phyloP scores from a whole-genome alignment of 495 filamentous ascomycete species.

The Hyaloscypha hepaticicola region DNA sequence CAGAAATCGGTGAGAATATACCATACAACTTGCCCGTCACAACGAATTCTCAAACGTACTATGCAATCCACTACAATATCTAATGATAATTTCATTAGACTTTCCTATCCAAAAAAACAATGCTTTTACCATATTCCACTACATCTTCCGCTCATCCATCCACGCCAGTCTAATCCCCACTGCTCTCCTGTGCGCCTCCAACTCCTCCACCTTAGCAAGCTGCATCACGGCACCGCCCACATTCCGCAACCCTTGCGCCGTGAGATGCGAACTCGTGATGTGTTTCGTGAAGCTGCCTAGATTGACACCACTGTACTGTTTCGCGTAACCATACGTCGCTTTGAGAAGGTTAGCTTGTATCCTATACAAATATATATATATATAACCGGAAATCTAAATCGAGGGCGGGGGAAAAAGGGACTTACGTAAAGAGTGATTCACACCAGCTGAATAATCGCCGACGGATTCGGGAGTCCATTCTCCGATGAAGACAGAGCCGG shows the following conservation, averaged over 20 bases:
- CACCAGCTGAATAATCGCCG: conserved; percentile 95
- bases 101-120: no score
- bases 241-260: conserved; percentile 76
- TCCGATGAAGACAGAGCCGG: conserved; percentile 93
- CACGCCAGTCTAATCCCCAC: conserved; percentile 80
- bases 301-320: conserved; percentile 97
- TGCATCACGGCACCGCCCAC: conserved; percentile 90
- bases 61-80: no score
- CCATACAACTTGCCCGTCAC: no score
- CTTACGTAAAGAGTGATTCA: conserved; percentile 96
- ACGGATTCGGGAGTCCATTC: conserved; percentile 96
- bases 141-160: conserved; percentile 44
- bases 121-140: no score
- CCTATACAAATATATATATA: neutral
- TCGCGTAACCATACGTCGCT: conserved; percentile 97
- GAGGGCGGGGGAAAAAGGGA: conserved; percentile 30
- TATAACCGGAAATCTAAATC: conserved; percentile 25
- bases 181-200: conserved; percentile 91
- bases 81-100: no score
- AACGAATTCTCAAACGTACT: no score
- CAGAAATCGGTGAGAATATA: no score
- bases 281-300: conserved; percentile 94
- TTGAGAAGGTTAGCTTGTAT: neutral
- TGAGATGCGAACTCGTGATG: conserved; percentile 89
- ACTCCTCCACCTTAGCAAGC: conserved; percentile 87